Conservation (phyloP, 257 asterid species). For the Petunia axillaris region DNA sequence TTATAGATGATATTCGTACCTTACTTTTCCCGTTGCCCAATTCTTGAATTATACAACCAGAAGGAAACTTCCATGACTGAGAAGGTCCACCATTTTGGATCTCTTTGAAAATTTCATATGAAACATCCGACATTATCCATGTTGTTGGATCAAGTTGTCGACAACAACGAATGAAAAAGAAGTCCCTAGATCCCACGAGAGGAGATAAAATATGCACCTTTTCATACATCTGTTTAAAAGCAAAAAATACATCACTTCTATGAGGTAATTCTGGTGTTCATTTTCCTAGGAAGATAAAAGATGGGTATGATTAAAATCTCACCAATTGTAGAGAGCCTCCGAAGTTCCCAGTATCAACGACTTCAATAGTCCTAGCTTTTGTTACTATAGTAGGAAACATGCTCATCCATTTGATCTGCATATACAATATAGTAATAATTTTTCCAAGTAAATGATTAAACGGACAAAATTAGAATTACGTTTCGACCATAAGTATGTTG, state of each 20-base stretch:
- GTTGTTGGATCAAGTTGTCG: slow-evolving; percentile 49
- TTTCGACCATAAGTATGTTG: neutral
- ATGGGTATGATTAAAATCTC: neutral
- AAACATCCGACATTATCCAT: slow-evolving; percentile 69
- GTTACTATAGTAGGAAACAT: slow-evolving; percentile 61
- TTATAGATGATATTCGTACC: slow-evolving; percentile 35
- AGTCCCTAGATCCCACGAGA: slow-evolving; percentile 74
- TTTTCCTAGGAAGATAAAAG: neutral
- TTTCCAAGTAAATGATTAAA: neutral
- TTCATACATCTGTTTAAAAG: slow-evolving; percentile 58
- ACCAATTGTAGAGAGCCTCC: slow-evolving; percentile 65
- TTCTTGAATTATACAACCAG: slow-evolving; percentile 74
- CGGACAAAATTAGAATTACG: too few species aligned
- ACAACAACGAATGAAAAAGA: slow-evolving; percentile 58
- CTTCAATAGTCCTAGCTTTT: slow-evolving; percentile 53
- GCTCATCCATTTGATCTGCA: slow-evolving; percentile 67
- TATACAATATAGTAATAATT: neutral
- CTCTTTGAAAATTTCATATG: slow-evolving; percentile 51
- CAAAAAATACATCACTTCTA: neutral
- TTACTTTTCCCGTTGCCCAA: slow-evolving; percentile 56
- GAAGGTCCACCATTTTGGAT: slow-evolving; percentile 43
- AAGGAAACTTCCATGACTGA: slow-evolving; percentile 68
- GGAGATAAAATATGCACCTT: slow-evolving; percentile 71
- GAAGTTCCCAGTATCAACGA: slow-evolving; percentile 44
- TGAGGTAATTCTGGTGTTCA: neutral